phyloP scores from a whole-genome alignment of 179 eudicot genomes.

The Sideroxylon spinosum region DNA sequence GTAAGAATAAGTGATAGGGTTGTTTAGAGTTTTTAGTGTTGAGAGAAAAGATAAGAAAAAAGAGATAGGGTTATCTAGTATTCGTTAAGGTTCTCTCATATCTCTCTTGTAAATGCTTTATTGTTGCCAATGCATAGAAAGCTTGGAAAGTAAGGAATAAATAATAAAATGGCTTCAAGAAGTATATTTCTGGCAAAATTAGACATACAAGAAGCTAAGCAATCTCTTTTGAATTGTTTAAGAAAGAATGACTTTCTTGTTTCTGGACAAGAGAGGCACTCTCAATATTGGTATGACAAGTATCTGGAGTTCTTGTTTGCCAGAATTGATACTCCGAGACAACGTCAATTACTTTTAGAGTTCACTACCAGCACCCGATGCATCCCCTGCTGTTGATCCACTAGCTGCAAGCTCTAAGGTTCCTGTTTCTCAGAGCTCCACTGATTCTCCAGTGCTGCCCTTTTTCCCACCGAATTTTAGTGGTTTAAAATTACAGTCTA shows the following conservation, averaged over 20 bases:
- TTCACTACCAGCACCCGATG: slow-evolving; percentile 24
- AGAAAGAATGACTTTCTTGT: slow-evolving; percentile 37
- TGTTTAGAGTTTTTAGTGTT: too few relatives aligned
- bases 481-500: slow-evolving; percentile 18
- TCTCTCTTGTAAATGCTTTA: too few relatives aligned
- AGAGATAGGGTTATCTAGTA: too few relatives aligned
- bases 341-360: slow-evolving; percentile 34
- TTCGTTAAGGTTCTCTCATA: too few relatives aligned
- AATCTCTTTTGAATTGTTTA: slow-evolving; percentile 51
- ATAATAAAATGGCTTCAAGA: slow-evolving; percentile 13
- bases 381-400: slow-evolving; percentile 15
- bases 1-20: too few relatives aligned
- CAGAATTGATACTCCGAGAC: slow-evolving; percentile 26
- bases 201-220: slow-evolving; percentile 33
- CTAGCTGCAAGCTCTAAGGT: slow-evolving; percentile 19
- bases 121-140: too few relatives aligned
- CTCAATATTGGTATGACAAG: slow-evolving; percentile 36
- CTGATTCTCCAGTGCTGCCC: slow-evolving; percentile 13
- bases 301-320: slow-evolving; percentile 31
- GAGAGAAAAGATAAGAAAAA: too few relatives aligned
- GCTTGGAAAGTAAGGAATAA: slow-evolving; percentile 19
- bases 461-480: slow-evolving; percentile 24
- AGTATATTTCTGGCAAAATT: slow-evolving; percentile 26
- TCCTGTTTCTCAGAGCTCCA: background rate
- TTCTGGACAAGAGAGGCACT: slow-evolving; percentile 43